phyloP scores from a whole-genome alignment of 495 filamentous ascomycete genomes.

The Schizothecium vesticola region DNA sequence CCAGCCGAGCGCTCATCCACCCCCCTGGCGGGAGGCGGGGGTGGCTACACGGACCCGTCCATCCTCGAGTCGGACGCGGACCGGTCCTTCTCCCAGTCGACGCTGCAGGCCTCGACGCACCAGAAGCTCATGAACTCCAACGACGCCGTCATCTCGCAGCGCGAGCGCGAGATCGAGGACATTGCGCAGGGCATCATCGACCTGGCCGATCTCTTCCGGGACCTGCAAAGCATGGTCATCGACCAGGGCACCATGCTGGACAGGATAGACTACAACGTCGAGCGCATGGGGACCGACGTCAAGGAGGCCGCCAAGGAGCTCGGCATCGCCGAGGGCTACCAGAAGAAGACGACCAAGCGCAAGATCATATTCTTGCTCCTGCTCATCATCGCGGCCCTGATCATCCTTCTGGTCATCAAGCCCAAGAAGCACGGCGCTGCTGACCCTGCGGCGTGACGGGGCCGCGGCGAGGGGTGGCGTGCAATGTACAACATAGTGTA shows the following conservation, averaged over 20 bases:
- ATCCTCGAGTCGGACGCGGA: slow-evolving; percentile 86
- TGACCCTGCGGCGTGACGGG: not conserved
- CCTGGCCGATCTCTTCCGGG: slow-evolving; percentile 90
- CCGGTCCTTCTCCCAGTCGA: slow-evolving; percentile 83
- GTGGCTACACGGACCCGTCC: slow-evolving; percentile 58
- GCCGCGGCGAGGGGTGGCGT: not conserved
- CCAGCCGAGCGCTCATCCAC: slow-evolving; percentile 52
- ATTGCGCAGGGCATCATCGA: slow-evolving; percentile 98
- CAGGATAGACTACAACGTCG: slow-evolving; percentile 96
- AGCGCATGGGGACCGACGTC: slow-evolving; percentile 82
- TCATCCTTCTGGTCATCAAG: slow-evolving; percentile 83
- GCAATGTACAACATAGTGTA: not conserved
- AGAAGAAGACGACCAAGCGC: slow-evolving; percentile 80
- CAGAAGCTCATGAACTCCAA: slow-evolving; percentile 68
- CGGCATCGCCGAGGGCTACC: slow-evolving; percentile 77
- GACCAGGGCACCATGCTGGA: slow-evolving; percentile 98
- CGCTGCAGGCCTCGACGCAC: slow-evolving; percentile 62
- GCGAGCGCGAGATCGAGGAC: slow-evolving; percentile 94
- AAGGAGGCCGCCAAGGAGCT: slow-evolving; percentile 91
- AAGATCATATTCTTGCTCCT: slow-evolving; percentile 86
- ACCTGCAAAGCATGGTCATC: slow-evolving; percentile 93
- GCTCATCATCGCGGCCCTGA: slow-evolving; percentile 73
- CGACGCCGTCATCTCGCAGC: slow-evolving; percentile 80
- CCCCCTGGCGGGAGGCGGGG: slow-evolving; percentile 37
- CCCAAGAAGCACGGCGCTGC: slow-evolving; percentile 52